These are phyloP conservation scores for Gossypium australe DNA, from an alignment of 345 rosid genomes.

Conservation along the genomic window DNA sequence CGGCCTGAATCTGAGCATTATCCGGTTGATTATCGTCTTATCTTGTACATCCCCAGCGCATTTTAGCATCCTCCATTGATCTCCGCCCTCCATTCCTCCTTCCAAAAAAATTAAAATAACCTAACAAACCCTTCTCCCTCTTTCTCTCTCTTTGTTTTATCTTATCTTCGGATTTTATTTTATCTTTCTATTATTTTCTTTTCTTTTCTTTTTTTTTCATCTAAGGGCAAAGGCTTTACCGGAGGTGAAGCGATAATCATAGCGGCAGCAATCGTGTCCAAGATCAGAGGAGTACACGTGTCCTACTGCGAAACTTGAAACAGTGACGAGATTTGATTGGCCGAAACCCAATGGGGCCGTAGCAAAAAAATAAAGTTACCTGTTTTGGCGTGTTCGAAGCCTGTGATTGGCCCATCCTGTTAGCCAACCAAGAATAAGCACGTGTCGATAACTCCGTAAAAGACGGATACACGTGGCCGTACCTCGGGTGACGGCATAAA, in stretches of 20 bases:
- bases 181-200: no score
- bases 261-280: constrained; percentile 4
- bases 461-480: constrained; percentile 1
- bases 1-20: constrained; percentile 20
- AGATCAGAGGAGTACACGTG: not conserved
- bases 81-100: constrained; percentile 6
- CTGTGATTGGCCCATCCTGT: not conserved
- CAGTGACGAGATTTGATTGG: constrained; percentile 4
- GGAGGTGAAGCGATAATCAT: constrained; percentile 18
- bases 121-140: not conserved
- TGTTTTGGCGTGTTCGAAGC: not conserved
- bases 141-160: not conserved
- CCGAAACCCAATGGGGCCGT: not conserved
- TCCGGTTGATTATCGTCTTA: constrained; percentile 11
- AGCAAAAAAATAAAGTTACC: not conserved
- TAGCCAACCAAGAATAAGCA: not conserved
- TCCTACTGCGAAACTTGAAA: not conserved
- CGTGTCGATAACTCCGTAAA: not conserved
- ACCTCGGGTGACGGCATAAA: constrained; percentile 12
- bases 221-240: not conserved
- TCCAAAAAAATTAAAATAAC: not conserved
- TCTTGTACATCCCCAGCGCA: not conserved
- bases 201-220: not conserved
- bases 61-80: not conserved
- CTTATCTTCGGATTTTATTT: not conserved